Evolutionary conservation across 2,329 filamentous ascomycete genomes (phyloP).

Genomic region (Sarocladiaceae sp.): DNA sequence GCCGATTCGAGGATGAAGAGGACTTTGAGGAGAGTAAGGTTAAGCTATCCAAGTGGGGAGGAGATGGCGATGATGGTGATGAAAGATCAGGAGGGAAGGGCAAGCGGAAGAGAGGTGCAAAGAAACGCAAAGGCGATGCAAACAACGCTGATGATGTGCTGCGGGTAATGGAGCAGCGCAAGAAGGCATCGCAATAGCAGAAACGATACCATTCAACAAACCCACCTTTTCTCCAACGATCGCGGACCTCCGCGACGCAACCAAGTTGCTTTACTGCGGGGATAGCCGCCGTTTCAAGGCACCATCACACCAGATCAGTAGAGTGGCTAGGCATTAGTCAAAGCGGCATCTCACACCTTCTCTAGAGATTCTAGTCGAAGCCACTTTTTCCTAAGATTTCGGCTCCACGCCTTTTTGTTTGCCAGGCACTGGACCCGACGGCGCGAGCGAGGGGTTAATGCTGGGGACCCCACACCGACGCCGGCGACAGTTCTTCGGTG

Average conservation of each 20-base stretch:
- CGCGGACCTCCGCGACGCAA: conserved; percentile 11
- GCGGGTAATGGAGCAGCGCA: conserved; percentile 65
- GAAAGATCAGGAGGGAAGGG: conserved; percentile 42
- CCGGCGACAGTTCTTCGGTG: conserved; percentile 8
- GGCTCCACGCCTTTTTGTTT: background rate
- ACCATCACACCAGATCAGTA: background rate
- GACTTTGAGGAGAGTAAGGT: conserved; percentile 67
- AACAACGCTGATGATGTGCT: conserved; percentile 80
- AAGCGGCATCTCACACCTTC: background rate
- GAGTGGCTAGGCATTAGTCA: background rate
- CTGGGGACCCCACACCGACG: conserved; percentile 6
- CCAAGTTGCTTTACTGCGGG: background rate
- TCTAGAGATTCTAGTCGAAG: conserved; percentile 2
- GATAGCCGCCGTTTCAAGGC: background rate
- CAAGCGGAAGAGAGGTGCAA: conserved; percentile 65
- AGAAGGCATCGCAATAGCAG: conserved; percentile 26
- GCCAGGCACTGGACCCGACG: conserved; percentile 1
- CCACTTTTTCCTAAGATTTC: conserved; percentile 7
- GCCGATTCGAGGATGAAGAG: conserved; percentile 81
- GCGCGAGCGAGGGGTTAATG: background rate
- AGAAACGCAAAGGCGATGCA: conserved; percentile 73
- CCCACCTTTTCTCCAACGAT: conserved; percentile 17
- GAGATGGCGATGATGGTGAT: conserved; percentile 40
- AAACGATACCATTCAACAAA: conserved; percentile 2
- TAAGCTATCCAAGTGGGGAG: conserved; percentile 65